Evolutionary conservation across 352 stramenopile species (phyloP), one percentile per base, ranked within the genome.

Genomic region (Pythium folliculosum): DNA sequence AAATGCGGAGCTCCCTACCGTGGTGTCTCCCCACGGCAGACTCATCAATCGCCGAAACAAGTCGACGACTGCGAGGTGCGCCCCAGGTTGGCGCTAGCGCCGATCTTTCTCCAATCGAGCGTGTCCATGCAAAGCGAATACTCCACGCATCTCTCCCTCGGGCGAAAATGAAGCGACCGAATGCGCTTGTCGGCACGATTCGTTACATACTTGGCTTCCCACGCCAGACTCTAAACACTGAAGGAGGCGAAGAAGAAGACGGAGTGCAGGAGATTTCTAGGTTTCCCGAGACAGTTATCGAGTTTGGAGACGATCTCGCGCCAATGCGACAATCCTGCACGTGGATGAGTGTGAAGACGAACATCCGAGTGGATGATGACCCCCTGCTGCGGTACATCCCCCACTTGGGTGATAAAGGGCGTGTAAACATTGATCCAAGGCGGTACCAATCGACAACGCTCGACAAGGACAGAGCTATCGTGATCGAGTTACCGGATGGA

Each of bases 371-470:
- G 1, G 86, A 94, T 14, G 90, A 97, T 70, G 86, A 97, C 56
- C 77, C 83, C 5, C 80, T 95, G 37, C 71, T 98, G 55, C 80
- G 86, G 14, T 94, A 95, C 60, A 79, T 97, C 10, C 92, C 92
- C 3, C 97, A 97, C 68, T 83, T 98, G 65, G 91, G 91, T 19
- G 90, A 98, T 19, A 73, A 82, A 23, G 69, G 73, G 5, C 69
- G 62, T 3, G 61, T 92, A 60, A 70, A 76, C 8, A 82, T 92
- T 51, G 80, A 90, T 47, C 86, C 82, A 22, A 77, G 87, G 38
- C 72, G 80, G 0, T 92, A 92, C 43, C 67, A 73, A 0, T 75
- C 70, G 30, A 92, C 84, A 9, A 90, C 80, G 5, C 82, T 92
- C 32, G 77, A 81, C 65, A 86, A 89, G 61, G 70, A 76, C 16